A percentile compares a stretch with the other conserved stretches of the same genome.
Evolutionary conservation across 2,329 filamentous ascomycete genomes (phyloP).

Genomic region (Metarhizium brunneum): DNA sequence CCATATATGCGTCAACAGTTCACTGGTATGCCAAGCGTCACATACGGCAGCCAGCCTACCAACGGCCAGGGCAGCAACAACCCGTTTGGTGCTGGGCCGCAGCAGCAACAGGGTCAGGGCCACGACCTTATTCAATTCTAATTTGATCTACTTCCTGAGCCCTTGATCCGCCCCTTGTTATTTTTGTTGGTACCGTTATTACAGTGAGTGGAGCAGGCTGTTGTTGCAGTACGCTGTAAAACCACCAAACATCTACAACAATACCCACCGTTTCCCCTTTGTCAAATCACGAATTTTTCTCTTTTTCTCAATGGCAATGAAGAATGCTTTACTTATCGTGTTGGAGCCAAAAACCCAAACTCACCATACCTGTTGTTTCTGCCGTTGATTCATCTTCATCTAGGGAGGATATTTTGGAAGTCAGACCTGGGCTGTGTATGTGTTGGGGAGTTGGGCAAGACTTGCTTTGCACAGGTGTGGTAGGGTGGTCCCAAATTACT

Average conservation of each 20-base stretch:
- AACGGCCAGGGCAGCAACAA: constrained; percentile 45
- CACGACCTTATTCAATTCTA: constrained; percentile 58
- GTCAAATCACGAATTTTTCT: not conserved
- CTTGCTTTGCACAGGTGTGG: constrained; percentile 1
- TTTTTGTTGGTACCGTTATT: not conserved
- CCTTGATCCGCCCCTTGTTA: not conserved
- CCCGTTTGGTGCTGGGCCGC: constrained; percentile 44
- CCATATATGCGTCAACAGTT: constrained; percentile 82
- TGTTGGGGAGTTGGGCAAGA: not conserved
- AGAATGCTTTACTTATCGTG: not conserved
- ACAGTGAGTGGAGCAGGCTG: no score
- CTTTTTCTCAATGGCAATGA: not conserved
- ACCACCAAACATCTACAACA: not conserved
- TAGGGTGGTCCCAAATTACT: constrained; percentile 1
- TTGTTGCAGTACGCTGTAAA: not conserved
- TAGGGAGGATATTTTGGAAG: not conserved
- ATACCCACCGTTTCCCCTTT: constrained; percentile 2
- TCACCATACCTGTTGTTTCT: not conserved
- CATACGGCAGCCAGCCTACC: constrained; percentile 43
- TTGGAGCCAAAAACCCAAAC: not conserved
- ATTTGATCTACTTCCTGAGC: constrained; percentile 4
- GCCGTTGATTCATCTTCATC: not conserved
- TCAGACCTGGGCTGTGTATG: not conserved
- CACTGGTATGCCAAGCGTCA: constrained; percentile 61
- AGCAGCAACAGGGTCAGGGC: constrained; percentile 40